Evolutionary conservation across 2,329 filamentous ascomycete species (phyloP).

Genomic region (Aspergillus neoniger): DNA sequence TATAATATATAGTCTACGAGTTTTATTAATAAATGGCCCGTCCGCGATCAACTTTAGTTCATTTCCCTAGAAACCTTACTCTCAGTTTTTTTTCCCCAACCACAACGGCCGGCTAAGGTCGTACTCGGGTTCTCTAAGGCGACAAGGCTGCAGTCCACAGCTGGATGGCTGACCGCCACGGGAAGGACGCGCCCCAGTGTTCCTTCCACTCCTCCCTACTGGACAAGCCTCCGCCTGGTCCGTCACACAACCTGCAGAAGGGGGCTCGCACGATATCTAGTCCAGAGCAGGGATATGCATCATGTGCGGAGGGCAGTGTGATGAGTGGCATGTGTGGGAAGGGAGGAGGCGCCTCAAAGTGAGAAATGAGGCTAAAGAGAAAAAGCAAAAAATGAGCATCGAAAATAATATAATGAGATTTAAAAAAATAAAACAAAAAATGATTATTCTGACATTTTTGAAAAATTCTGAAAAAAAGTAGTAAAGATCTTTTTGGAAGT

Average conservation of each 20-base stretch:
- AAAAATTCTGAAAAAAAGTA: not conserved
- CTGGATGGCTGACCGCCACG: slow-evolving; percentile 7
- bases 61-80: no score
- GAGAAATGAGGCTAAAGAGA: slow-evolving; percentile 1
- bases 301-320: not conserved
- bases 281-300: slow-evolving; percentile 1
- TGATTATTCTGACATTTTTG: not conserved
- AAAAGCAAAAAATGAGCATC: slow-evolving; percentile 1
- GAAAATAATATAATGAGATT: not conserved
- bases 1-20: not conserved
- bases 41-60: not conserved
- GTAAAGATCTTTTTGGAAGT: not conserved
- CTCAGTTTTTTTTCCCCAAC: not conserved
- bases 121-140: slow-evolving; percentile 7
- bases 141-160: slow-evolving; percentile 4
- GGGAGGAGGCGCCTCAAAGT: not conserved
- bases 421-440: not conserved
- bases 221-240: not conserved
- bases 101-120: not conserved
- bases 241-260: slow-evolving; percentile 5
- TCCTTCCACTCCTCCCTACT: slow-evolving; percentile 4
- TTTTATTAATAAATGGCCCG: not conserved
- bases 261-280: not conserved
- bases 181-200: not conserved
- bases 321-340: not conserved